Base-by-base conservation (phyloP, 352 stramenopile genomes). In the Phytophthora boehmeriae region DNA sequence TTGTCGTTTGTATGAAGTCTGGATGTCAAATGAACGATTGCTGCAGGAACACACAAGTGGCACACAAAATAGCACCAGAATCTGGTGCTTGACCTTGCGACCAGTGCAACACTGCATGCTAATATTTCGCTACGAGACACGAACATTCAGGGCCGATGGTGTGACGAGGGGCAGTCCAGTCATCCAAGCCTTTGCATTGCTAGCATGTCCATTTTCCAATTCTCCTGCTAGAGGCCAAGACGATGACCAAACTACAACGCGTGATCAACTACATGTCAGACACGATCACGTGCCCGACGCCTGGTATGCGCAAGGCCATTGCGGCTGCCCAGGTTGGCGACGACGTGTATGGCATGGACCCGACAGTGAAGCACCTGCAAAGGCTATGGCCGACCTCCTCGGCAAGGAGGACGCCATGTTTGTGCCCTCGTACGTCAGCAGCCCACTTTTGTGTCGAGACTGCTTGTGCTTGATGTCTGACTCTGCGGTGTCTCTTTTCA, bases 371-470 rank as follows among this genome's bases (percentile, higher is more conserved):
- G 27, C 75, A 95, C 62, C 81, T 99, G 41, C 90, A 99, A 65
- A 75, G 54, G 86, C 90, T 39, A 89, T 89, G 8, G 97, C 97
- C 8, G 78, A 94, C 41, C 70, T 99, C 59, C 91, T 99, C 38
- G 94, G 93, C 63, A 99, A 99, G 71, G 81, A 98, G 55, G 77
- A 86, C 19, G 95, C 88, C 54, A 86, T 99, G 38, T 99, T 97
- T 70, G 85, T 99, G 55, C 97, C 97, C 16, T 98, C 95, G 59
- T 92, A 72, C 52, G 80, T 66, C 25, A 68, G 25, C 10, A 38
- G 36, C 17, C 35, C 34, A 71, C 48, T 30, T 27, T 55, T 54
- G 41, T 25, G 19, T 35, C 35, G 54, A 70, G 52, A 59, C 58
- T 30, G 10, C 6, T 30, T 30, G n/a, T 58, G 50, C 23, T 17